These are phyloP conservation scores for Panicum miliaceum DNA, from an alignment of 176 grass and related monocot genomes.

Conservation along the genomic window DNA sequence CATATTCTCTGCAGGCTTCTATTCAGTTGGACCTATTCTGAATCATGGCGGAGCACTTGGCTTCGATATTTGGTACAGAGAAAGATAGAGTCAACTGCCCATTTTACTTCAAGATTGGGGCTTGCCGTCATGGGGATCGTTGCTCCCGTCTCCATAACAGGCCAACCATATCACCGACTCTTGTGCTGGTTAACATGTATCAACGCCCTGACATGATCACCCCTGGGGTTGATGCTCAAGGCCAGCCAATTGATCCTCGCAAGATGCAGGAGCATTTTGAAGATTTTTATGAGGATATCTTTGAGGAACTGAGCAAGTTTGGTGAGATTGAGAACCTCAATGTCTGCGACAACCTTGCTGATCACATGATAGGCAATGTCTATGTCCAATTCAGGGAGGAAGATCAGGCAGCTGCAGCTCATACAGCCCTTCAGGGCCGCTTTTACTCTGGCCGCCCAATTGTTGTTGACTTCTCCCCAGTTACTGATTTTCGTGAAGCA, in stretches of 20 bases:
- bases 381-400: slow-evolving; percentile 59
- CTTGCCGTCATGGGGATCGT: slow-evolving; percentile 54
- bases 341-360: slow-evolving; percentile 49
- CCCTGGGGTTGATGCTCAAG: slow-evolving; percentile 57
- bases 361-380: slow-evolving; percentile 62
- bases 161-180: slow-evolving; percentile 55
- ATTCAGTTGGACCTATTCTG: slow-evolving; percentile 13
- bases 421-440: slow-evolving; percentile 47
- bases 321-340: slow-evolving; percentile 60
- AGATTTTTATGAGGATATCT: slow-evolving; percentile 58
- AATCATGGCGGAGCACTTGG: slow-evolving; percentile 56
- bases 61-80: slow-evolving; percentile 59
- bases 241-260: slow-evolving; percentile 46
- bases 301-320: slow-evolving; percentile 62
- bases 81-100: slow-evolving; percentile 60
- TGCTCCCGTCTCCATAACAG: slow-evolving; percentile 53
- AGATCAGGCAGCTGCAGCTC: slow-evolving; percentile 59
- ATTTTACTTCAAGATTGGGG: slow-evolving; percentile 62
- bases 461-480: slow-evolving; percentile 57
- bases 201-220: slow-evolving; percentile 60
- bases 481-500: slow-evolving; percentile 60
- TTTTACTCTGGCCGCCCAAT: slow-evolving; percentile 54
- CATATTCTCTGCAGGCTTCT: slow-evolving; percentile 41
- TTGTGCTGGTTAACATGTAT: slow-evolving; percentile 57
- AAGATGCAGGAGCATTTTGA: slow-evolving; percentile 62